phyloP scores from a whole-genome alignment of 176 grass and related monocot genomes.

The Triticum aestivum region IWGSC_CS_RefSeq_v2.1 NC_057803.1:58307034-58307533 shows the following conservation, averaged over 20 bases:
- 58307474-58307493: background rate
- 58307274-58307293: background rate
- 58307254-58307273: background rate
- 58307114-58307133: conserved; percentile 15
- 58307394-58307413: no score
- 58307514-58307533: background rate
- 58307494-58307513: background rate
- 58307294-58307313: background rate
- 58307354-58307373: no score
- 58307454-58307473: background rate
- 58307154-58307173: conserved; percentile 10
- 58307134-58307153: conserved; percentile 20
- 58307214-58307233: background rate
- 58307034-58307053: conserved; percentile 25
- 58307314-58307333: background rate
- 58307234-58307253: background rate
- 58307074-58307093: conserved; percentile 1
- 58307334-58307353: background rate
- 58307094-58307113: background rate
- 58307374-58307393: background rate
- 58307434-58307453: background rate
- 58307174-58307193: conserved; percentile 11
- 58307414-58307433: background rate
- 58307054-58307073: conserved; percentile 26
- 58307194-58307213: background rate